A percentile compares a stretch with the other conserved stretches of the same genome.
These are phyloP conservation scores for Alternaria rosae DNA, from an alignment of 2,329 filamentous ascomycete species.

Conservation along the genomic window DNA sequence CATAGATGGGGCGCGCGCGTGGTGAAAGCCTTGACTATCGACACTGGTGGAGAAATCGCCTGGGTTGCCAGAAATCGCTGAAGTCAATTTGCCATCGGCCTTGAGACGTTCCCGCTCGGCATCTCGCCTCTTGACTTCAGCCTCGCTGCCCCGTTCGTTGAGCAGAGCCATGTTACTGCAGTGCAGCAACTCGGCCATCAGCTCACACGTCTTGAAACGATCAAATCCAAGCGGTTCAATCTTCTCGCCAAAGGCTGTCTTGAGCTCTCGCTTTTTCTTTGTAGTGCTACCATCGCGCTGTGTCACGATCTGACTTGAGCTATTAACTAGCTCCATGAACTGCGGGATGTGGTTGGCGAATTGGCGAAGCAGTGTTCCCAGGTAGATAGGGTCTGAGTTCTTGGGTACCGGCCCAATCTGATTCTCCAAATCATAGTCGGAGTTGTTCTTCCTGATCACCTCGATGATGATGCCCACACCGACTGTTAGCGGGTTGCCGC, in stretches of 20 bases:
- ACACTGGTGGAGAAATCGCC: constrained; percentile 60
- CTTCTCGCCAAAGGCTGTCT: constrained; percentile 86
- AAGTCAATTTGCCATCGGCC: constrained; percentile 75
- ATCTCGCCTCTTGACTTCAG: constrained; percentile 81
- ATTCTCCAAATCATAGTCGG: constrained; percentile 95
- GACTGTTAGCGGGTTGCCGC: constrained; percentile 92
- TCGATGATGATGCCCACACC: constrained; percentile 98
- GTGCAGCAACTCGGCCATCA: constrained; percentile 97
- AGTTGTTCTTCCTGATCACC: constrained; percentile 99
- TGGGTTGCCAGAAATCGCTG: constrained; percentile 65
- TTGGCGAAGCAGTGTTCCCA: constrained; percentile 85
- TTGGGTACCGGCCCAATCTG: constrained; percentile 79
- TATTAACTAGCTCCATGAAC: constrained; percentile 90
- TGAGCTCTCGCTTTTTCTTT: constrained; percentile 75
- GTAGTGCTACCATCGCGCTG: constrained; percentile 65
- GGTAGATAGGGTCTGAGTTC: constrained; percentile 94
- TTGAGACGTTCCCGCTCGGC: constrained; percentile 81
- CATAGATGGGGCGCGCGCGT: constrained; percentile 56
- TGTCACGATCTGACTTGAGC: constrained; percentile 66
- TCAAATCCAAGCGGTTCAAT: constrained; percentile 97
- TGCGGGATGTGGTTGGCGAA: constrained; percentile 92
- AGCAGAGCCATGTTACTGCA: constrained; percentile 98
- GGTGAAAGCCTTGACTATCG: constrained; percentile 61
- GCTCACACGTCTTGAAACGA: constrained; percentile 96
- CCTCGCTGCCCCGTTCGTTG: constrained; percentile 89